A percentile compares a stretch with the other conserved stretches of the same genome.
Evolutionary conservation across 2,329 filamentous ascomycete species (phyloP).

Genomic region (Epichloe festucae): DNA sequence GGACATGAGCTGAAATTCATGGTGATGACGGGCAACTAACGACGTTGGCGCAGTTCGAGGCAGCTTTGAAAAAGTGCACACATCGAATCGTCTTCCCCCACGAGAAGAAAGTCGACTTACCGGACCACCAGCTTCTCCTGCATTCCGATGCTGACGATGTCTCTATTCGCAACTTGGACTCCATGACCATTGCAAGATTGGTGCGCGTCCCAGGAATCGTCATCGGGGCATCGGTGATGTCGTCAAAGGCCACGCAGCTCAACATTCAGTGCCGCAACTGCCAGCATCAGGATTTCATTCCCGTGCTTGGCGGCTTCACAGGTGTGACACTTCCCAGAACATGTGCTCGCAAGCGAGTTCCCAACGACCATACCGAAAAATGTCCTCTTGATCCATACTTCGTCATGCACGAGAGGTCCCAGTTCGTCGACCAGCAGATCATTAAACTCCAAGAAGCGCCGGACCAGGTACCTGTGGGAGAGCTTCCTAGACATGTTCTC

Average conservation of each 20-base stretch:
- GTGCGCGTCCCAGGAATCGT: slow-evolving; percentile 95
- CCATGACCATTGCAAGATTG: slow-evolving; percentile 83
- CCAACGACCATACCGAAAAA: slow-evolving; percentile 55
- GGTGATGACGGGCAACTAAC: not conserved
- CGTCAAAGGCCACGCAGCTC: slow-evolving; percentile 82
- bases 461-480: slow-evolving; percentile 93
- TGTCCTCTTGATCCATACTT: slow-evolving; percentile 95
- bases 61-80: slow-evolving; percentile 79
- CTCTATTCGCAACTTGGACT: slow-evolving; percentile 87
- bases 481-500: slow-evolving; percentile 85
- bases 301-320: slow-evolving; percentile 73
- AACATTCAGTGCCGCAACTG: slow-evolving; percentile 84
- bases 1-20: not conserved
- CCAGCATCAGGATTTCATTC: slow-evolving; percentile 54
- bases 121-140: slow-evolving; percentile 86
- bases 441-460: slow-evolving; percentile 96
- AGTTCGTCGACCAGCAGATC: slow-evolving; percentile 95
- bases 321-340: slow-evolving; percentile 72
- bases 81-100: slow-evolving; percentile 79
- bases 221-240: slow-evolving; percentile 92
- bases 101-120: slow-evolving; percentile 52
- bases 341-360: slow-evolving; percentile 52
- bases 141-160: slow-evolving; percentile 85
- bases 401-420: slow-evolving; percentile 84
- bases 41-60: slow-evolving; percentile 57